Conservation (phyloP, 495 filamentous ascomycete genomes). For the Evernia prunastri region DNA sequence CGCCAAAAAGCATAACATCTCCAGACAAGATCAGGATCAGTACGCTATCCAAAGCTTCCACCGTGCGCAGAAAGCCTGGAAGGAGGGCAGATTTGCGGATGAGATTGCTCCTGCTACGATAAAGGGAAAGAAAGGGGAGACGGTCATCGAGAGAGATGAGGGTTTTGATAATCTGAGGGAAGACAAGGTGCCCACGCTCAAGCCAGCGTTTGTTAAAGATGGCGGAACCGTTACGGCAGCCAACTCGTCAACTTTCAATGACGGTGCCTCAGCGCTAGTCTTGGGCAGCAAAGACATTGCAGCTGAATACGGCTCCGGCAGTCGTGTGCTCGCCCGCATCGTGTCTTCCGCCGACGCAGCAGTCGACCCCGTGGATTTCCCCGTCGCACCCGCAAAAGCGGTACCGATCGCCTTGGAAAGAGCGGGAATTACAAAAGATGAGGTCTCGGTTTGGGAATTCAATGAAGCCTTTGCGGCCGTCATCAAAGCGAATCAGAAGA, state of each 20-base stretch:
- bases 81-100: conserved; percentile 66
- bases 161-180: conserved; percentile 76
- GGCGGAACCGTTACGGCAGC: conserved; percentile 92
- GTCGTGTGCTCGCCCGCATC: conserved; percentile 76
- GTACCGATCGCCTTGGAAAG: conserved; percentile 84
- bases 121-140: conserved; percentile 74
- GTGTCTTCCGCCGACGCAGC: conserved; percentile 85
- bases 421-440: conserved; percentile 80
- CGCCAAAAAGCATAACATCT: conserved; percentile 76
- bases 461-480: conserved; percentile 97
- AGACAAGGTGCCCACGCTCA: conserved; percentile 78
- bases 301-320: conserved; percentile 62
- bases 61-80: conserved; percentile 87
- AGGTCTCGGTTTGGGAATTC: conserved; percentile 94
- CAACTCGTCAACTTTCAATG: conserved; percentile 87
- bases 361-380: conserved; percentile 91
- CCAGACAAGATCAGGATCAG: conserved; percentile 77
- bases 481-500: conserved; percentile 87
- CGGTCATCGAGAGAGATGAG: conserved; percentile 72
- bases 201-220: conserved; percentile 82
- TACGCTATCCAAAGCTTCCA: conserved; percentile 86
- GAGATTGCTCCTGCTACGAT: conserved; percentile 85
- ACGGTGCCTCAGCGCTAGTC: conserved; percentile 89
- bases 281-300: conserved; percentile 71
- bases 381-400: conserved; percentile 83